Conservation (phyloP, 306 rosid genomes). For the Senna siamea region DNA sequence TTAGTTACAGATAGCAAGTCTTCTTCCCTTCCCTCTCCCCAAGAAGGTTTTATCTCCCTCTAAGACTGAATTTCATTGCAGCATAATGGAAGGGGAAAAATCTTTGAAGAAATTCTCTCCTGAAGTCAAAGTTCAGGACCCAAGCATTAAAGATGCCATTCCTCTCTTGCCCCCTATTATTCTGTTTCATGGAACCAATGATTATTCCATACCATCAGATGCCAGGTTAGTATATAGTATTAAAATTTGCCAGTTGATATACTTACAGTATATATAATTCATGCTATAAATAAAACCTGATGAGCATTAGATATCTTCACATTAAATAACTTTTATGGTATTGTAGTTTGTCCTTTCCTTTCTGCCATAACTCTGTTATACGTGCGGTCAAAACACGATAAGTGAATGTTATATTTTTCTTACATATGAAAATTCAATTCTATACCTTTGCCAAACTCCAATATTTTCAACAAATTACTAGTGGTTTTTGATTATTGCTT, state of each 20-base stretch:
- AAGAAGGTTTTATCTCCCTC: neutral
- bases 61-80: constrained; percentile 42
- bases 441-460: constrained; percentile 15
- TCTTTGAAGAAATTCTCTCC: constrained; percentile 77
- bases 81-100: constrained; percentile 95
- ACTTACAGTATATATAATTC: constrained; percentile 1
- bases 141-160: constrained; percentile 51
- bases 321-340: neutral
- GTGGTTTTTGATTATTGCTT: neutral
- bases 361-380: neutral
- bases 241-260: constrained; percentile 22
- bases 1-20: neutral
- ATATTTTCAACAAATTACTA: constrained; percentile 5
- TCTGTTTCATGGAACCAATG: constrained; percentile 89
- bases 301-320: neutral
- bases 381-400: neutral
- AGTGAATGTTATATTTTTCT: constrained; percentile 14
- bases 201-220: constrained; percentile 82
- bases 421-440: constrained; percentile 1
- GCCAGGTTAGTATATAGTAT: constrained; percentile 67
- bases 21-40: neutral
- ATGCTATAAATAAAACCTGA: constrained; percentile 11
- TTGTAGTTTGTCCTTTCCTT: constrained; percentile 30
- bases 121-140: constrained; percentile 67
- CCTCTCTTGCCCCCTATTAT: constrained; percentile 69